Percentiles rank a stretch among this genome's conserved stretches.
Conservation (phyloP, 2,329 filamentous ascomycete species). For the Neocatenulostroma microsporum region DNA sequence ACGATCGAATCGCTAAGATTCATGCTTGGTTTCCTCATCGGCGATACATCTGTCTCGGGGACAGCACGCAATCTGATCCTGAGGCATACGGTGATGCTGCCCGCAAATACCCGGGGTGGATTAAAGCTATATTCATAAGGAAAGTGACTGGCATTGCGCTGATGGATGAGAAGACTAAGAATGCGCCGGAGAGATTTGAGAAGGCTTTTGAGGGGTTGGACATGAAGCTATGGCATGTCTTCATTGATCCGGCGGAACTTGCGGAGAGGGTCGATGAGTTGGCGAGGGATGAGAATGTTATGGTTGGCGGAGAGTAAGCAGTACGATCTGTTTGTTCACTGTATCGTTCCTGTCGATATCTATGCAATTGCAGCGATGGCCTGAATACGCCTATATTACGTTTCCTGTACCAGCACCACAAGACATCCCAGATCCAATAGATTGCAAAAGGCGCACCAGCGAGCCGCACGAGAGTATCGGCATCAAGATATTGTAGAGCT, state of each 20-base stretch:
- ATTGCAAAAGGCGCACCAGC: no score
- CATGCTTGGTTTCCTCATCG: constrained; percentile 69
- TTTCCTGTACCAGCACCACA: no score
- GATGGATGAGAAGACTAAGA: constrained; percentile 66
- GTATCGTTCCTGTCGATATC: no score
- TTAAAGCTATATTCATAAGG: constrained; percentile 75
- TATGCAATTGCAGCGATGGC: no score
- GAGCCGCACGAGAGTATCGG: no score
- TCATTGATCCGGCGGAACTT: constrained; percentile 65
- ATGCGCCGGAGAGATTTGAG: constrained; percentile 62
- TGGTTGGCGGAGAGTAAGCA: constrained; percentile 8
- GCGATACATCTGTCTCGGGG: constrained; percentile 77
- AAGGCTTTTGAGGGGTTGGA: constrained; percentile 73
- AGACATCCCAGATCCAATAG: no score
- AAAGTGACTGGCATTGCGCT: constrained; percentile 69
- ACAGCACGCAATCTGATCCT: constrained; percentile 85
- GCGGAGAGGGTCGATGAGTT: constrained; percentile 32
- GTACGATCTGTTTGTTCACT: neutral
- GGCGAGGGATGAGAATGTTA: constrained; percentile 6
- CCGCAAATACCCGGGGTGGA: constrained; percentile 62
- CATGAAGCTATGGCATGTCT: constrained; percentile 66
- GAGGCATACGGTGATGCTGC: constrained; percentile 81
- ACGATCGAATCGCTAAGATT: constrained; percentile 68
- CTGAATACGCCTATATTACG: no score
- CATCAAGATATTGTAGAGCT: no score